These are phyloP conservation scores for Mariannaea sp. DNA, from an alignment of 2,329 filamentous ascomycete genomes.

Conservation along the genomic window DNA sequence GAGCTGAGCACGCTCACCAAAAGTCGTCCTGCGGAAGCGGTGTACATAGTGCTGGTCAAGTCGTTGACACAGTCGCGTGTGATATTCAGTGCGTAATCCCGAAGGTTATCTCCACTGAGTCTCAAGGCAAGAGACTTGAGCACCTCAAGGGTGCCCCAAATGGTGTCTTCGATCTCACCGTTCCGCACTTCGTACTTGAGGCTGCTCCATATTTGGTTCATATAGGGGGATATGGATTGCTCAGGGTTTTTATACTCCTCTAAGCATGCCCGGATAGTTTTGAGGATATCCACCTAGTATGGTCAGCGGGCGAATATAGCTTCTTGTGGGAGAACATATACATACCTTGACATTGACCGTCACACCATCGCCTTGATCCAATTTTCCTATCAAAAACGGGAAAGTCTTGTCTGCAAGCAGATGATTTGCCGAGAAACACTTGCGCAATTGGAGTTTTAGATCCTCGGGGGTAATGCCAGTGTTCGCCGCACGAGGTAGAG, in stretches of 20 bases:
- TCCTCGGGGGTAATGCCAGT: slow-evolving; percentile 61
- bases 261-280: slow-evolving; percentile 59
- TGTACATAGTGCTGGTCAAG: slow-evolving; percentile 57
- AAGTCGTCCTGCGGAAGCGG: slow-evolving; percentile 56
- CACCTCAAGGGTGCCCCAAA: slow-evolving; percentile 60
- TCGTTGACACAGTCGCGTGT: slow-evolving; percentile 60
- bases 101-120: slow-evolving; percentile 51
- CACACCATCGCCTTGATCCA: slow-evolving; percentile 63
- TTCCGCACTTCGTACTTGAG: slow-evolving; percentile 68
- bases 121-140: slow-evolving; percentile 55
- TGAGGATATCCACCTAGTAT: slow-evolving; percentile 57
- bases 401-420: slow-evolving; percentile 52
- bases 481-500: slow-evolving; percentile 55
- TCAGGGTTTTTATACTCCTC: slow-evolving; percentile 53
- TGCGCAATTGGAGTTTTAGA: slow-evolving; percentile 57
- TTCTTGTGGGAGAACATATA: slow-evolving; percentile 20
- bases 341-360: slow-evolving; percentile 61
- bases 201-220: slow-evolving; percentile 60
- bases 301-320: slow-evolving; percentile 13
- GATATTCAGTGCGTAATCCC: slow-evolving; percentile 53
- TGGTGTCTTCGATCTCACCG: slow-evolving; percentile 61
- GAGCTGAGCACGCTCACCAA: slow-evolving; percentile 57
- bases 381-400: slow-evolving; percentile 60
- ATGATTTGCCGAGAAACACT: slow-evolving; percentile 59
- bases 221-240: slow-evolving; percentile 54